Evolutionary conservation across 306 rosid species (phyloP), one percentile per base, ranked within the genome.

Genomic region (Benincasa hispida): DNA sequence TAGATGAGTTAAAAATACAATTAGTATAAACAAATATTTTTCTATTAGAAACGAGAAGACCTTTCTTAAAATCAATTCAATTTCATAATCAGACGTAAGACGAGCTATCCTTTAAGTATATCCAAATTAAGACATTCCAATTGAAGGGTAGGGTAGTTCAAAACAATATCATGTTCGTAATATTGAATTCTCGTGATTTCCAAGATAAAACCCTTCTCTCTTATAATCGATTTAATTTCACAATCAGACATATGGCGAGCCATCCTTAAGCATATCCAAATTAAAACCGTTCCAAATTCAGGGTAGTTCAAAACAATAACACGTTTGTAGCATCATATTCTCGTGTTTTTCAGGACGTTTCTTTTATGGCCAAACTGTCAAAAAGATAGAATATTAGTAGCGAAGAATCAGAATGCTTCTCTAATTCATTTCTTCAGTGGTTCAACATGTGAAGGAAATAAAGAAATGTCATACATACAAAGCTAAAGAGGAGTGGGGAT

Each of bases 381-480:
- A 45, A n/a, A 67, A 25, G 24, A 47, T 70, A 69, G 37, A 67
- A n/a, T 5, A 28, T 21, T 37, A 66, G 19, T 25, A 13, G 74
- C 54, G 10, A 70, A 48, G 61, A 50, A 50, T 72, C 59, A 51
- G 45, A 76, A 51, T 48, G 39, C 58, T 72, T 60, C 62, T 66
- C 82, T 61, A 70, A 81, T 77, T 80, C 89, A 80, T 77, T 79
- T 78, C 77, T 78, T 75, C 75, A 4, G 78, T 35, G 19, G 72
- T 80, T 75, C 81, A 79, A 54, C 54, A 67, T 53, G 37, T 70
- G 10, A 39, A 67, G 69, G 32, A 50, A 76, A 73, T 76, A 73
- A 81, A 76, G 77, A 65, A 66, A 48, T 58, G 79, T 85, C 79
- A 55, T 81, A 81, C 68, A 81, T 74, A 84, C 72, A 77, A 42